Percentiles rank a stretch among this genome's conserved stretches.
phyloP scores from a whole-genome alignment of 345 rosid species.

The Rubroshorea leprosula region DNA sequence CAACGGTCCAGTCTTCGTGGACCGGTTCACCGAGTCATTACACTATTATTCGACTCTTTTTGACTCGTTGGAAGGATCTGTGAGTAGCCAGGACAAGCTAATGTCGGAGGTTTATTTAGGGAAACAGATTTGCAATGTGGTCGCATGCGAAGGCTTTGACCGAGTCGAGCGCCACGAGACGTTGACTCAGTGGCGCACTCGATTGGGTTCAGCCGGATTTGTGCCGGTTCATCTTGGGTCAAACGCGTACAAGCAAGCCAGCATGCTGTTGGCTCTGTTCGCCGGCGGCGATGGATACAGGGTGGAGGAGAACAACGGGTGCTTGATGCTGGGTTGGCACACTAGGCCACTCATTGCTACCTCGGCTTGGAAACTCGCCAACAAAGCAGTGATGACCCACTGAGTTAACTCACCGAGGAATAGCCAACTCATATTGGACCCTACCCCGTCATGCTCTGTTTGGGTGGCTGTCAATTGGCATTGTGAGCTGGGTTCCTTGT shows the following conservation, averaged over 20 bases:
- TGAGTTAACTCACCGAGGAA: conserved; percentile 25
- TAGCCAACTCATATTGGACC: background rate
- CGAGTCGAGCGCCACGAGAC: conserved; percentile 82
- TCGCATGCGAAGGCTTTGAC: conserved; percentile 72
- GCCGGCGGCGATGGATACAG: conserved; percentile 80
- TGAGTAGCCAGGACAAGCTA: conserved; percentile 40
- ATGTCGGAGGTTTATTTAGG: conserved; percentile 81
- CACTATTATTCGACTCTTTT: conserved; percentile 82
- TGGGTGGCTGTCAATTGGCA: conserved; percentile 18
- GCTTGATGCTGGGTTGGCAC: conserved; percentile 88
- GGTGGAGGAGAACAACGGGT: conserved; percentile 80
- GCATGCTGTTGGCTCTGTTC: conserved; percentile 60
- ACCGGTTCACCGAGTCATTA: conserved; percentile 78
- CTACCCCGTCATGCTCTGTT: conserved; percentile 8
- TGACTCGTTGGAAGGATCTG: conserved; percentile 71
- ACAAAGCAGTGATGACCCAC: conserved; percentile 11
- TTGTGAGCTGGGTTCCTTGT: conserved; percentile 24
- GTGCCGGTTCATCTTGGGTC: conserved; percentile 71
- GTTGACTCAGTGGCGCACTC: conserved; percentile 54
- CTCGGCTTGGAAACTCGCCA: conserved; percentile 66
- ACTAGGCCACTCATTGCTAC: conserved; percentile 76
- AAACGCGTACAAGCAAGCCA: conserved; percentile 80
- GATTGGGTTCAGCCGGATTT: conserved; percentile 60
- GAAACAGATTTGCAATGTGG: conserved; percentile 80
- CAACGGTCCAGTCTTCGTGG: conserved; percentile 64